phyloP scores from a whole-genome alignment of 331 rosid species.

The Spiraea crenata region DNA sequence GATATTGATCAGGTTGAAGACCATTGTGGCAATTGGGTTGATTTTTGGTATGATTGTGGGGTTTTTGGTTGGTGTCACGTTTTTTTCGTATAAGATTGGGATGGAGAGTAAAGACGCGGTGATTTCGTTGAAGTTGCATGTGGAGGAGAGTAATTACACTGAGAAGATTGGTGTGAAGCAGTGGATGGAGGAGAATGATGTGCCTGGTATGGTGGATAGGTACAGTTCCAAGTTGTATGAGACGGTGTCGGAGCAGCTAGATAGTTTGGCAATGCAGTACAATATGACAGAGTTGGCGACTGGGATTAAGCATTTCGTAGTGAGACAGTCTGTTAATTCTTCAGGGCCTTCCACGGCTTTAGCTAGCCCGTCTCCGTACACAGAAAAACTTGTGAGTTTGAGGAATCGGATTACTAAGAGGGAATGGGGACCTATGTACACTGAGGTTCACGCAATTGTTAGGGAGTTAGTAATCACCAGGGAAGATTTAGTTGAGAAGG shows the following conservation, averaged over 20 bases:
- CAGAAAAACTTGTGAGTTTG: conserved; percentile 72
- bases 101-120: conserved; percentile 94
- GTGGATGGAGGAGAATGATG: conserved; percentile 97
- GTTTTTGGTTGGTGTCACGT: conserved; percentile 59
- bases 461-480: conserved; percentile 69
- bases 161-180: conserved; percentile 78
- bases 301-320: conserved; percentile 81
- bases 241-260: conserved; percentile 80
- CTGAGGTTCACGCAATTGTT: conserved; percentile 60
- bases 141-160: conserved; percentile 78
- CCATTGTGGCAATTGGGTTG: conserved; percentile 74
- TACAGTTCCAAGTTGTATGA: conserved; percentile 71
- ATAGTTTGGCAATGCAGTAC: conserved; percentile 83
- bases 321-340: conserved; percentile 40
- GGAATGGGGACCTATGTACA: conserved; percentile 74
- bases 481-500: conserved; percentile 79
- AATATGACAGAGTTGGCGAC: conserved; percentile 80
- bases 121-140: conserved; percentile 70
- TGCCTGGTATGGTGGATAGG: conserved; percentile 78
- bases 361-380: conserved; percentile 51
- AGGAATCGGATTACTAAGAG: conserved; percentile 48
- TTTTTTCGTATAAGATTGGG: conserved; percentile 91
- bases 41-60: conserved; percentile 79
- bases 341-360: conserved; percentile 40
- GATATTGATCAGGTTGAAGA: conserved; percentile 60